phyloP scores from a whole-genome alignment of 2,329 filamentous ascomycete genomes.

The Metarhizium robertsii region DNA sequence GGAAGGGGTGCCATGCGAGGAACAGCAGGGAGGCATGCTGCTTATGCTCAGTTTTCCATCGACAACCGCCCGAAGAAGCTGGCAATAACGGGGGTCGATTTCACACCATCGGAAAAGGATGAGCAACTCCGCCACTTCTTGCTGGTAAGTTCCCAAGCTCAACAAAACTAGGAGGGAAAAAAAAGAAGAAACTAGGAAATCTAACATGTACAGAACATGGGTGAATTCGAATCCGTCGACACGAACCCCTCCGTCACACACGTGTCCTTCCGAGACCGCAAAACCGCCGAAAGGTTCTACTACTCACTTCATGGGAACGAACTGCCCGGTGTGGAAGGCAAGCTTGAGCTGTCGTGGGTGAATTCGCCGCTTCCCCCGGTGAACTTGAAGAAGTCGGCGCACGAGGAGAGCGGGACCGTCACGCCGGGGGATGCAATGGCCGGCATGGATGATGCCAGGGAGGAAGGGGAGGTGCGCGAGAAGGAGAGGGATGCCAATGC shows the following conservation, averaged over 20 bases:
- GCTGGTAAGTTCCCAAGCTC: slow-evolving; percentile 37
- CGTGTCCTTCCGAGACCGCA: slow-evolving; percentile 57
- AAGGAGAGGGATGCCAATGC: slow-evolving; percentile 12
- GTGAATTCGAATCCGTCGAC: slow-evolving; percentile 52
- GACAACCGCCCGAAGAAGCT: slow-evolving; percentile 69
- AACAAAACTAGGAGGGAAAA: too few species aligned
- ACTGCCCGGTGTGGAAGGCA: slow-evolving; percentile 53
- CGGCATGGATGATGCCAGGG: slow-evolving; percentile 13
- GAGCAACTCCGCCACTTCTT: slow-evolving; percentile 64
- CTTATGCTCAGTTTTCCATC: slow-evolving; percentile 55
- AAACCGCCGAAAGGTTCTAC: slow-evolving; percentile 62
- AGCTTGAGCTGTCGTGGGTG: slow-evolving; percentile 58
- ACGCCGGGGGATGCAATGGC: slow-evolving; percentile 17
- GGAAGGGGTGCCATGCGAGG: slow-evolving; percentile 31
- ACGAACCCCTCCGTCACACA: slow-evolving; percentile 36
- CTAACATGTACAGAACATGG: slow-evolving; percentile 39
- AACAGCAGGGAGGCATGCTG: slow-evolving; percentile 39
- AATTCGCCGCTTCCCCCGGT: slow-evolving; percentile 18
- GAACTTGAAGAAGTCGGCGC: slow-evolving; percentile 5
- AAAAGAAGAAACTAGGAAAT: neutral
- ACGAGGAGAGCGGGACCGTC: neutral
- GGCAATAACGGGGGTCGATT: slow-evolving; percentile 53
- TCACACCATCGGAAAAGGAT: slow-evolving; percentile 52
- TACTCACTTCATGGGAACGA: slow-evolving; percentile 45
- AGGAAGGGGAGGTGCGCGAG: slow-evolving; percentile 14